Evolutionary conservation across 129 eudicot genomes (phyloP), one percentile per base, ranked within the genome.

Genomic region (Silybum marianum): DNA sequence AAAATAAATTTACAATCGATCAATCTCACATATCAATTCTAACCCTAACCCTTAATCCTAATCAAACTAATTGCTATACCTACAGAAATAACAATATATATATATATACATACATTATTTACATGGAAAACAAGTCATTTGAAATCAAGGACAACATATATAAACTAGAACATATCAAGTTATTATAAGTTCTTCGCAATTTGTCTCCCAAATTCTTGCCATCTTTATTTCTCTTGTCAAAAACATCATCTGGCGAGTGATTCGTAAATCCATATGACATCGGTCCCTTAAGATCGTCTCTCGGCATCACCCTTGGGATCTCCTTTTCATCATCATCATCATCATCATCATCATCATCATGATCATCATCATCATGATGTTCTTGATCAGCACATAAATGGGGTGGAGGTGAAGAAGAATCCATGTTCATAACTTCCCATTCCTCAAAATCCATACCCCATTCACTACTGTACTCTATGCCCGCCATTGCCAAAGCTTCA

Each of bases 401-500:
- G 36, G 78, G 80, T 9, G 80, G 86, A 30, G 83, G 83, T 0
- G 80, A 76, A 19, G 77, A 80, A 19, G 39, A 32, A 32, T 32
- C 83, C 51, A 19, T 24, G 44, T 77, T 66, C 80, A 32, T 32
- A 4, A 32, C 6, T 32, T 32, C 36, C 36, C 36, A 32, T 32
- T 32, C 36, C 36, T 32, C 36, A 32, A 32, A 32, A 32, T 32
- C 36, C 36, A 4, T 32, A 32, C 36, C 36, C 36, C 36, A 32
- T 32, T 32, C 36, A 32, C 36, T 32, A 32, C 36, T 32, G 6
- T 32, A 32, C 6, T 32, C 36, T 32, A 32, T 32, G 8, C 88
- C 86, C 14, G 80, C 77, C 86, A 77, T 85, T 32, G 88, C 88
- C 39, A 85, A 63, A 72, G 88, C 88, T 81, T 85, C 88, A 8